These are phyloP conservation scores for Waltergamsia citrina DNA, from an alignment of 2,329 filamentous ascomycete genomes.

Conservation along the genomic window DNA sequence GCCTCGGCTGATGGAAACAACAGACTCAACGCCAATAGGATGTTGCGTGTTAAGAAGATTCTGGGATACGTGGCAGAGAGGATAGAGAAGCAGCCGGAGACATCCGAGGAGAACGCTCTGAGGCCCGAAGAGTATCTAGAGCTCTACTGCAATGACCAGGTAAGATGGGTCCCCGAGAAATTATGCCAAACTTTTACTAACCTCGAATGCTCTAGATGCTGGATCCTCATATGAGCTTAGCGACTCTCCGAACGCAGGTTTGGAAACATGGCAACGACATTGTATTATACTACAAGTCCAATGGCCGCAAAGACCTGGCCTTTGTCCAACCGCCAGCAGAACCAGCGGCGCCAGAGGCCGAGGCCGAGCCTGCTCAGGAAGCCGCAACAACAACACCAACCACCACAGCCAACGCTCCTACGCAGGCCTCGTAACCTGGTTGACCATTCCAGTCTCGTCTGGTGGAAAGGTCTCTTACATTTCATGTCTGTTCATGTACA, in stretches of 20 bases:
- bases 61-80: constrained; percentile 85
- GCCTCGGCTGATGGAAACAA: constrained; percentile 72
- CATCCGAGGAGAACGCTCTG: constrained; percentile 49
- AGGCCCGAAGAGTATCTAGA: constrained; percentile 90
- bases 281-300: constrained; percentile 80
- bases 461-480: no score
- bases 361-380: constrained; percentile 7
- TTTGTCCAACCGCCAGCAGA: constrained; percentile 11
- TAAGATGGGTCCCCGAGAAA: constrained; percentile 22
- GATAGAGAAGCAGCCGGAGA: constrained; percentile 63
- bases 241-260: constrained; percentile 80
- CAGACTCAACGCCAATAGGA: constrained; percentile 89
- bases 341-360: not conserved
- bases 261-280: constrained; percentile 97
- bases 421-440: not conserved
- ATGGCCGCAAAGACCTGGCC: constrained; percentile 64
- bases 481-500: constrained; percentile 1
- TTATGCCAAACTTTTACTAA: not conserved
- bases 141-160: constrained; percentile 87
- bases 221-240: constrained; percentile 80
- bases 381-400: constrained; percentile 8
- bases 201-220: constrained; percentile 40
- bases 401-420: constrained; percentile 4
- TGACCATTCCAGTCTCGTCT: no score
- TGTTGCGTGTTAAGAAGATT: constrained; percentile 94